Percentiles rank a stretch among this genome's conserved stretches.
These are phyloP conservation scores for Pichia gijzeniarum DNA, from an alignment of 805 yeast genomes.

Conservation along the genomic window DNA sequence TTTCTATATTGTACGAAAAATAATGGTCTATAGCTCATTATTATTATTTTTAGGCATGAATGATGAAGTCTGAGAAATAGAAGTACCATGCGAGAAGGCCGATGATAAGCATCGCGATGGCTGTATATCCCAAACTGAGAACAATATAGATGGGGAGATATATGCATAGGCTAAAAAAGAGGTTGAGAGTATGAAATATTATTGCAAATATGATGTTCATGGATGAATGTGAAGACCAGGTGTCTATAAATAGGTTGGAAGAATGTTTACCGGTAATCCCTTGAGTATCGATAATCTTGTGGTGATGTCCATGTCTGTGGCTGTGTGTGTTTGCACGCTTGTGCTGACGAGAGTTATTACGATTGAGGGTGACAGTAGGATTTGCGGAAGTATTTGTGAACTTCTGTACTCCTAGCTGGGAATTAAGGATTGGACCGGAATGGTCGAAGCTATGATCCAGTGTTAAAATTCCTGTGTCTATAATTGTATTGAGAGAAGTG, in stretches of 20 bases:
- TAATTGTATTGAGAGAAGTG: not conserved
- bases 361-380: too few species aligned
- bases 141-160: conserved; percentile 12
- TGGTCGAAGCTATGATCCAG: not conserved
- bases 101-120: not conserved
- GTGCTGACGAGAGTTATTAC: too few species aligned
- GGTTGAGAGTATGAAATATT: conserved; percentile 7
- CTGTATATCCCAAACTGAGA: conserved; percentile 2
- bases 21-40: too few species aligned
- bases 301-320: too few species aligned
- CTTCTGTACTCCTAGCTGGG: too few species aligned
- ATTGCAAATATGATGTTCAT: conserved; percentile 8
- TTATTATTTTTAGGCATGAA: too few species aligned
- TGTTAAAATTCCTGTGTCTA: not conserved
- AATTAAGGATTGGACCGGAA: too few species aligned
- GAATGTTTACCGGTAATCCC: not conserved
- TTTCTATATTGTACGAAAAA: not conserved
- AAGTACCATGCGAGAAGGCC: conserved; percentile 1
- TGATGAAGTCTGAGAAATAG: not conserved
- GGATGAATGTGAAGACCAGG: not conserved
- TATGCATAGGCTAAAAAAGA: conserved; percentile 9
- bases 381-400: too few species aligned
- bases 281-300: not conserved
- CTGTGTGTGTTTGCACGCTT: too few species aligned
- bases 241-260: not conserved